Evolutionary conservation across 1,284 basidiomycete species (phyloP), one percentile per base, ranked within the genome.

Genomic region (Marasmius fiardii): DNA sequence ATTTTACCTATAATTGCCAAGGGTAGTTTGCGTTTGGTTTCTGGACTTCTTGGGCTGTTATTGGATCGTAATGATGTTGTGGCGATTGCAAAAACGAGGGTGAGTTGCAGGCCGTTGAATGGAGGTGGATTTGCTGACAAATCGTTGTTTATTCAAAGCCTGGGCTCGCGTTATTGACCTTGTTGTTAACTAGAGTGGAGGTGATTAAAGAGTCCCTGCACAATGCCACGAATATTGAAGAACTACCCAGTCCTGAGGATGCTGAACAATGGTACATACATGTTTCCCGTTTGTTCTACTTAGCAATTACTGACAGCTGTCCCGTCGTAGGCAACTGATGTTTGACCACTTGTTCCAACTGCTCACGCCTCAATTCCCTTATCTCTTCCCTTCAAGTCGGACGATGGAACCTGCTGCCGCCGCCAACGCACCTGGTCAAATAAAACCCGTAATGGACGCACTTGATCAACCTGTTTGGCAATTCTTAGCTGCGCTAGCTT

Each of bases 401-500:
- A 84, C 89, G 31, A 68, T 68, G n/a, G 64, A 66, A 5, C 67
- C 65, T 24, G 66, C 69, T n/a, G n/a, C n/a, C n/a, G n/a, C n/a
- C n/a, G n/a, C n/a, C n/a, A n/a, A n/a, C n/a, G n/a, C n/a, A 45
- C 61, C 63, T 20, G 67, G 68, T 51, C 69, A 67, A 54, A 73
- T 24, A 14, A 48, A 52, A 10, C 65, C 70, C 16, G 70, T 76
- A 43, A 66, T 81, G 23, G 92, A 95, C 70, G 78, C 85, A 47
- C 83, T 90, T 56, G 96, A 98, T 71, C 92, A 91, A 74, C 92
- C 88, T 18, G 90, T 93, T 18, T 97, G 93, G 93, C 89, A 92
- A 69, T 92, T 96, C 75, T 82, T 95, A 52, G 93, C 93, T 10
- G 85, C 92, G 2, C 76, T 99, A 50, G 95, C 95, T 2, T 80